These are phyloP conservation scores for Venustampulla echinocandica DNA, from an alignment of 495 filamentous ascomycete genomes.

Conservation along the genomic window DNA sequence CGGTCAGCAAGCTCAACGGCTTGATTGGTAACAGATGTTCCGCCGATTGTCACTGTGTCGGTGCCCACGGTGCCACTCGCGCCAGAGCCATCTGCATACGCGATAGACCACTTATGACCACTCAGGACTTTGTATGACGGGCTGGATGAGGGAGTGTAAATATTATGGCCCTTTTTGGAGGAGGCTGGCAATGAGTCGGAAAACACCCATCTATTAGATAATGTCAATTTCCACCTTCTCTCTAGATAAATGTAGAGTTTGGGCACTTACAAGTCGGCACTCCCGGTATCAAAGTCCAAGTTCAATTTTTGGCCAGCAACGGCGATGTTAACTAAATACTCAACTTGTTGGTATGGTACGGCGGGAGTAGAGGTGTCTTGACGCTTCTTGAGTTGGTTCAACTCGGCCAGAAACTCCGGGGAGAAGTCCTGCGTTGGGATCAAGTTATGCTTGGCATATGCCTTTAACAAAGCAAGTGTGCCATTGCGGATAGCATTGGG, in stretches of 20 bases:
- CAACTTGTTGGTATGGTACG: conserved; percentile 50
- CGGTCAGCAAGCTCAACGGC: conserved; percentile 60
- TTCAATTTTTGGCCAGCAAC: conserved; percentile 68
- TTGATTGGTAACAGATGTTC: conserved; percentile 56
- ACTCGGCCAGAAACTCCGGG: conserved; percentile 2
- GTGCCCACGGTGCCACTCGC: conserved; percentile 60
- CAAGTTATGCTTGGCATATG: conserved; percentile 20
- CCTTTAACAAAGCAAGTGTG: conserved; percentile 21
- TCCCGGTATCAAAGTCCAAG: conserved; percentile 79
- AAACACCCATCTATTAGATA: conserved; percentile 56
- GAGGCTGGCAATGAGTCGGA: conserved; percentile 46
- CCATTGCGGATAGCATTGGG: conserved; percentile 20
- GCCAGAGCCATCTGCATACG: conserved; percentile 65
- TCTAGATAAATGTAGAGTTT: conserved; percentile 19
- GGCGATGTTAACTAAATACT: conserved; percentile 62
- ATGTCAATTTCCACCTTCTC: conserved; percentile 6
- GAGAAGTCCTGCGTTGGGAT: conserved; percentile 13
- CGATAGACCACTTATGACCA: conserved; percentile 54
- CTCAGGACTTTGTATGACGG: conserved; percentile 44
- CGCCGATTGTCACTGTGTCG: conserved; percentile 68
- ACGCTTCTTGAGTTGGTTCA: conserved; percentile 7
- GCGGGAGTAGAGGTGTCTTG: conserved; percentile 49
- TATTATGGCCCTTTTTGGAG: conserved; percentile 36
- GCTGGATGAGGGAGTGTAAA: conserved; percentile 52
- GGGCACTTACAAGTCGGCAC: conserved; percentile 68